Percentiles rank a stretch among this genome's conserved stretches.
These are phyloP conservation scores for Cyclanthera cordifolia DNA, from an alignment of 306 rosid genomes.

Conservation along the genomic window DNA sequence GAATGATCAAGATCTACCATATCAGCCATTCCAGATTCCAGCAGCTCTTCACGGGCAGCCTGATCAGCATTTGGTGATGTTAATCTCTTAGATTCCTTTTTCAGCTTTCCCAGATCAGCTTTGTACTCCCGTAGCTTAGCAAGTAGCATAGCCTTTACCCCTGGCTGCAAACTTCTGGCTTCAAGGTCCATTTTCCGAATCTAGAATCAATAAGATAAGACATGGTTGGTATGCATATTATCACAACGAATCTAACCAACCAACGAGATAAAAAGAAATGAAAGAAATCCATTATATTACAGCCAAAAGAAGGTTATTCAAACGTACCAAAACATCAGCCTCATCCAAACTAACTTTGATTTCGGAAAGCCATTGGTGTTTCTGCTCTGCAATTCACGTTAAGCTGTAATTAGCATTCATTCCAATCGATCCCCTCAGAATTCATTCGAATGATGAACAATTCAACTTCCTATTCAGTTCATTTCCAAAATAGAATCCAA, in stretches of 20 bases:
- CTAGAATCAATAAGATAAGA: not conserved
- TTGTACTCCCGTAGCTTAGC: conserved; percentile 20
- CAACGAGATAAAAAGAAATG: not conserved
- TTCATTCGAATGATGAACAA: not conserved
- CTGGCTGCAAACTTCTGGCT: conserved; percentile 22
- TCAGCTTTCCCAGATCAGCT: conserved; percentile 13
- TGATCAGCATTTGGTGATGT: conserved; percentile 12
- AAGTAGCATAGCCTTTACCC: conserved; percentile 16
- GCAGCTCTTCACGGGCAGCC: conserved; percentile 17
- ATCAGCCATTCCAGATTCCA: conserved; percentile 14
- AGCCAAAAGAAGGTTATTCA: not conserved
- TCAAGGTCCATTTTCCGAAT: conserved; percentile 21
- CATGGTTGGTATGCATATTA: not conserved
- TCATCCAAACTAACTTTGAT: conserved; percentile 16
- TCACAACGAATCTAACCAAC: not conserved
- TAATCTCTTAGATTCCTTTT: conserved; percentile 14
- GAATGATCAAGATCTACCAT: conserved; percentile 7
- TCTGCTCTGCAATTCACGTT: conserved; percentile 12
- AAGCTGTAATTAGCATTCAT: not conserved
- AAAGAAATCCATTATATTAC: too few species aligned
- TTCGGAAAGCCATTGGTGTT: conserved; percentile 7
- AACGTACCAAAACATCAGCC: conserved; percentile 18
- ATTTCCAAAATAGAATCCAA: not conserved
- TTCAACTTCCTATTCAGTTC: not conserved
- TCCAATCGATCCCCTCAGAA: not conserved